phyloP scores from a whole-genome alignment of 1,139 yeast genomes.

The Candida sp. region DNA sequence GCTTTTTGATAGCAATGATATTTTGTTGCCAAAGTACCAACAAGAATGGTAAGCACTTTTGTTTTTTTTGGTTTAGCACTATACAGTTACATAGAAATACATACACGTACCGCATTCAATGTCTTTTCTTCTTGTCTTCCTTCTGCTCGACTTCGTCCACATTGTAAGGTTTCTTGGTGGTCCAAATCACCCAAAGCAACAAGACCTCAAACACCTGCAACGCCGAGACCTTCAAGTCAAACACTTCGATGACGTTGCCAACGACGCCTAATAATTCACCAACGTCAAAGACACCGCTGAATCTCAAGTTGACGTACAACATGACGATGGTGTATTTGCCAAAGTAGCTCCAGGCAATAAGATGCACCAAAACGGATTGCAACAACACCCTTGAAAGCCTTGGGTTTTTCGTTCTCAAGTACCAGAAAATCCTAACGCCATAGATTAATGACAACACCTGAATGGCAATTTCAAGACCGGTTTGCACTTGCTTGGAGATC shows the following conservation, averaged over 20 bases:
- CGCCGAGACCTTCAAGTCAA: slow-evolving; percentile 7
- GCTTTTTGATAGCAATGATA: not conserved
- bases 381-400: slow-evolving; percentile 8
- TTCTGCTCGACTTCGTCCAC: not conserved
- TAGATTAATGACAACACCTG: slow-evolving; percentile 8
- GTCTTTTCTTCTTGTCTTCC: not conserved
- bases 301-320: slow-evolving; percentile 3
- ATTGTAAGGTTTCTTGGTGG: slow-evolving; percentile 6
- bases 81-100: too few relatives aligned
- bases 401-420: slow-evolving; percentile 4
- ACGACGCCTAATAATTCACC: slow-evolving; percentile 14
- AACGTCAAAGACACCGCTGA: slow-evolving; percentile 16
- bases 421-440: slow-evolving; percentile 10
- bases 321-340: slow-evolving; percentile 6
- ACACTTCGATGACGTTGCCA: slow-evolving; percentile 12
- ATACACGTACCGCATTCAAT: not conserved
- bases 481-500: slow-evolving; percentile 2
- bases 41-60: not conserved
- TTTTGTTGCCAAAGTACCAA: slow-evolving; percentile 1
- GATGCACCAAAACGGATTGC: slow-evolving; percentile 12
- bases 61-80: too few relatives aligned
- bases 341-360: slow-evolving; percentile 14
- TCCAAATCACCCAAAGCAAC: slow-evolving; percentile 16
- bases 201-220: slow-evolving; percentile 14
- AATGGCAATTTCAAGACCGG: slow-evolving; percentile 5